These are phyloP conservation scores for Microascus cirrosus DNA, from an alignment of 2,329 filamentous ascomycete species.

Conservation along the genomic window DNA sequence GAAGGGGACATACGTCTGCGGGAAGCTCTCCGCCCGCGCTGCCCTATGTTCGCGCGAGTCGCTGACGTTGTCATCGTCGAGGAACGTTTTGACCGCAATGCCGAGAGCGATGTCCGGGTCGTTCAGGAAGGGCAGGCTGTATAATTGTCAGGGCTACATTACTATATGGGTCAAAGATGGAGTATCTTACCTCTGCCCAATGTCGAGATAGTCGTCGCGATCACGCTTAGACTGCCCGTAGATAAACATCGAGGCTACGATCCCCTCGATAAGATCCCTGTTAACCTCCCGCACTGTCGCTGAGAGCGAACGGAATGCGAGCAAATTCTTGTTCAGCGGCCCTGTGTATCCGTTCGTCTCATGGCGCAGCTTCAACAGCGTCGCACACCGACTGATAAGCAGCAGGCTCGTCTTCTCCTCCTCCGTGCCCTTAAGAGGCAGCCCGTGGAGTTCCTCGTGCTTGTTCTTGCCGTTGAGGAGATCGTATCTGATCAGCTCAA, in stretches of 20 bases:
- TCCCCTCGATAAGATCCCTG: constrained; percentile 74
- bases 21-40: constrained; percentile 36
- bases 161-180: neutral
- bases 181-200: constrained; percentile 59
- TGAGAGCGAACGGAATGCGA: constrained; percentile 77
- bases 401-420: constrained; percentile 70
- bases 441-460: constrained; percentile 41
- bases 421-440: constrained; percentile 46
- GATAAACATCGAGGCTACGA: constrained; percentile 70
- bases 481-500: constrained; percentile 73
- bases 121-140: constrained; percentile 53
- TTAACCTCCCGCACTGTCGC: constrained; percentile 68
- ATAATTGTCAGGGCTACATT: constrained; percentile 3
- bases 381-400: constrained; percentile 77
- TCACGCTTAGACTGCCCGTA: constrained; percentile 67
- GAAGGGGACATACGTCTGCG: constrained; percentile 43
- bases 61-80: constrained; percentile 56
- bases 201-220: constrained; percentile 51
- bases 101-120: constrained; percentile 67
- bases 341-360: constrained; percentile 85
- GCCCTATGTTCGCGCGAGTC: constrained; percentile 38
- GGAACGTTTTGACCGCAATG: constrained; percentile 69
- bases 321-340: constrained; percentile 78
- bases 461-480: constrained; percentile 61
- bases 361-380: constrained; percentile 72